Percentiles rank a stretch among this genome's conserved stretches.
phyloP scores from a whole-genome alignment of 345 rosid species.

The Leavenworthia alabamica region DNA sequence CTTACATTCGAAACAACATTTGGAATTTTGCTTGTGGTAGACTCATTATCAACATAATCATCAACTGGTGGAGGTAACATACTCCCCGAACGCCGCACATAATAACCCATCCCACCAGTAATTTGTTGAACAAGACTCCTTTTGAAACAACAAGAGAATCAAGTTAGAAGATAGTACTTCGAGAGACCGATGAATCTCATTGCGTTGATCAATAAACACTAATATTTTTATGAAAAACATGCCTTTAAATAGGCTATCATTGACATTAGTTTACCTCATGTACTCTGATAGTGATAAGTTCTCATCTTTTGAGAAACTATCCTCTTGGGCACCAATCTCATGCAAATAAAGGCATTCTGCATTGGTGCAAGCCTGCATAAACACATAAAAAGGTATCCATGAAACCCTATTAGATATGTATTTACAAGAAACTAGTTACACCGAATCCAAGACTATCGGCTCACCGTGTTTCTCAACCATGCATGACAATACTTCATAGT shows the following conservation, averaged over 20 bases:
- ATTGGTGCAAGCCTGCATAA: slow-evolving; percentile 85
- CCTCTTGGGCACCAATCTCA: slow-evolving; percentile 86
- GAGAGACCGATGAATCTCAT: too few species aligned
- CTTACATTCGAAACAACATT: slow-evolving; percentile 62
- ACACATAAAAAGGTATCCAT: slow-evolving; percentile 13
- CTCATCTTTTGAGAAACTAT: slow-evolving; percentile 95
- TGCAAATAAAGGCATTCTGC: slow-evolving; percentile 95
- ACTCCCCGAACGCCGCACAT: slow-evolving; percentile 54
- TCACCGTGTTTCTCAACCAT: slow-evolving; percentile 92
- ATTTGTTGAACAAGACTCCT: slow-evolving; percentile 82
- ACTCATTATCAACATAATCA: slow-evolving; percentile 47
- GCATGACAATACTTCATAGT: slow-evolving; percentile 99
- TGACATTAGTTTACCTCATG: slow-evolving; percentile 49
- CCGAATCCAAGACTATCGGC: slow-evolving; percentile 10
- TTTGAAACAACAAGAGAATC: slow-evolving; percentile 24
- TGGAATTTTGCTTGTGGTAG: slow-evolving; percentile 43
- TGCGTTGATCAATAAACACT: too few species aligned
- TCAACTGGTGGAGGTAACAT: slow-evolving; percentile 77
- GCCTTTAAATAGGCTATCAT: too few species aligned
- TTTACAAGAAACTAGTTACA: neutral
- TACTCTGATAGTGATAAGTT: slow-evolving; percentile 50
- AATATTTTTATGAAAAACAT: too few species aligned
- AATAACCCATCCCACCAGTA: slow-evolving; percentile 48
- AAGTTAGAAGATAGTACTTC: too few species aligned
- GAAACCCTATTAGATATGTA: neutral